Evolutionary conservation across 2,329 filamentous ascomycete genomes (phyloP).

Genomic region (Ceratocystis huliohia): DNA sequence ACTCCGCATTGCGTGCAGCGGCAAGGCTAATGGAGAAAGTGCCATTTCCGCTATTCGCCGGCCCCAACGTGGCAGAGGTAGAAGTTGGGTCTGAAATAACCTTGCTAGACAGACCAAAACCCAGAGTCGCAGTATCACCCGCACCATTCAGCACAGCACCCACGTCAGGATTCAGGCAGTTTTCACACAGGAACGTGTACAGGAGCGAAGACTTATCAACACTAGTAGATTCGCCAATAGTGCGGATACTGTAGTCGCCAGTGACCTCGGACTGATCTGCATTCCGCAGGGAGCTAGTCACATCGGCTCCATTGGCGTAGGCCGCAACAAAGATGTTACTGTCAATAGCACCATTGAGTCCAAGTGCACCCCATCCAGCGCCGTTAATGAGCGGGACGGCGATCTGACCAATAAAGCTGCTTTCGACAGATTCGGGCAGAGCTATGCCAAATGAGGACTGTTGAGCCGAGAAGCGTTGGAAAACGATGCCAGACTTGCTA

Average conservation of each 20-base stretch:
- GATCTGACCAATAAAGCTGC: slow-evolving; percentile 37
- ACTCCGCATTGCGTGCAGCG: slow-evolving; percentile 23
- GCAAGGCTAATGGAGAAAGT: slow-evolving; percentile 22
- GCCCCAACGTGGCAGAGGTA: slow-evolving; percentile 21
- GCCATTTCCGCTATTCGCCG: slow-evolving; percentile 22
- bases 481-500: slow-evolving; percentile 19
- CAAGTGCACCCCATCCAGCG: slow-evolving; percentile 35
- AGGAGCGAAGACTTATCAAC: slow-evolving; percentile 34
- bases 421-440: slow-evolving; percentile 29
- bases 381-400: slow-evolving; percentile 31
- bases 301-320: slow-evolving; percentile 32
- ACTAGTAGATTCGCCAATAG: slow-evolving; percentile 33
- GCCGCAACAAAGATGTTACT: slow-evolving; percentile 34
- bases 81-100: slow-evolving; percentile 22
- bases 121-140: slow-evolving; percentile 27
- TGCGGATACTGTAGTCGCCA: slow-evolving; percentile 31
- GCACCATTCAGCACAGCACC: slow-evolving; percentile 26
- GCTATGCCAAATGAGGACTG: slow-evolving; percentile 34
- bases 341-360: slow-evolving; percentile 35
- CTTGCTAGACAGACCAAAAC: slow-evolving; percentile 28
- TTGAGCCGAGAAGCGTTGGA: slow-evolving; percentile 28
- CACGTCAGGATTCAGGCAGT: slow-evolving; percentile 26
- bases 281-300: slow-evolving; percentile 34
- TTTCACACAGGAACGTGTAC: slow-evolving; percentile 36
- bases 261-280: slow-evolving; percentile 34